These are phyloP conservation scores for Lecanosticta acicola DNA, from an alignment of 2,329 filamentous ascomycete genomes.

Conservation along the genomic window DNA sequence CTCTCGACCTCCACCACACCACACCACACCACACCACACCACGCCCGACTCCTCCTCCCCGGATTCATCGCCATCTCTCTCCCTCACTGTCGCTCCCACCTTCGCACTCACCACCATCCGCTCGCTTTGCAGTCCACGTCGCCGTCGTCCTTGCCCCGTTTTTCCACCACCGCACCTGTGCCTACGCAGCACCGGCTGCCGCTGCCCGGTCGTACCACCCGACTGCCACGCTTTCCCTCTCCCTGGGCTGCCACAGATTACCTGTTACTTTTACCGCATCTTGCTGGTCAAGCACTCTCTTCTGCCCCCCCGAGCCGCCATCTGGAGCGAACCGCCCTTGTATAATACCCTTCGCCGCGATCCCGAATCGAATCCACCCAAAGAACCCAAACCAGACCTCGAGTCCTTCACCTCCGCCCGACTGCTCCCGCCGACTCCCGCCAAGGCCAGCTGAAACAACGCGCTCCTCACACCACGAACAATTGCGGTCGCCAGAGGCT, in stretches of 20 bases:
- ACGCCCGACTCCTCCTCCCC: background rate
- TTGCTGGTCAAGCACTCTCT: constrained; percentile 18
- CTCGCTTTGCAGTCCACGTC: constrained; percentile 8
- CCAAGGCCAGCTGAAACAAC: constrained; percentile 12
- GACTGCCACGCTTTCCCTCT: constrained; percentile 4
- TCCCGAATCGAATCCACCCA: background rate
- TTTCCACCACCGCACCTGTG: background rate
- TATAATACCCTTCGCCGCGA: constrained; percentile 7
- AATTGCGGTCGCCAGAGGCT: constrained; percentile 1
- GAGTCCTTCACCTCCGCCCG: background rate
- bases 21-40: no score
- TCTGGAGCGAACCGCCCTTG: constrained; percentile 1
- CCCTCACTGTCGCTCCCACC: background rate
- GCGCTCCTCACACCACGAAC: constrained; percentile 1
- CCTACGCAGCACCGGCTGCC: background rate
- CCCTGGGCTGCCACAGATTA: background rate
- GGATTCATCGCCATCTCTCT: constrained; percentile 1
- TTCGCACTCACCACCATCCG: no score
- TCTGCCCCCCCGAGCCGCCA: background rate
- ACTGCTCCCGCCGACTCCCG: constrained; percentile 9
- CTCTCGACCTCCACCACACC: no score
- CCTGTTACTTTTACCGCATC: constrained; percentile 7
- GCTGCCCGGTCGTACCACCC: no score
- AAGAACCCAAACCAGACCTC: background rate
- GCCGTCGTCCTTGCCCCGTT: constrained; percentile 5